Evolutionary conservation across 305 asterid genomes (phyloP), one percentile per base, ranked within the genome.

Genomic region (Rubia peregrina): DNA sequence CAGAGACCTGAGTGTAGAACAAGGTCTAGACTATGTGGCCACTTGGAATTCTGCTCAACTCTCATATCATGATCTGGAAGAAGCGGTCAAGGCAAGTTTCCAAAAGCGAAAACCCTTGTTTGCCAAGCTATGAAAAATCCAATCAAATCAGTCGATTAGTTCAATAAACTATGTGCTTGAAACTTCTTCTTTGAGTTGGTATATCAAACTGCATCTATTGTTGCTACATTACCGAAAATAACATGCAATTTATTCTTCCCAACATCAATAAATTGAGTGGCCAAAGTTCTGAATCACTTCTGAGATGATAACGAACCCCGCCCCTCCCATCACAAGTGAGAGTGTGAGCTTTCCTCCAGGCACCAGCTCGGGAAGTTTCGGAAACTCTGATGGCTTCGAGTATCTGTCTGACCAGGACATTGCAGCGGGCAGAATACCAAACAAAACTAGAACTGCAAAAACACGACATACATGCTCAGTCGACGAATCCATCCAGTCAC

Each of bases 321-420:
- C 85, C 44, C 88, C 90, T 77, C 93, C 96, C 22, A 86, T 80
- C 43, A 93, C 89, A 6, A 89, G 86, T 22, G 88, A 87, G 74
- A 91, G 93, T 40, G 96, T 80, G 63, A 89, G 68, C 78, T 81
- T 93, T 69, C 98, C 98, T 71, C 96, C 96, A 3, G 95, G 96
- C 33, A 93, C 96, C 63, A 90, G 69, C 56, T 7, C 55, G n/a
- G 87, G 90, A 43, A 76, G 61, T 60, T 78, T 81, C 13, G 73
- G 73, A 67, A 83, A 76, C n/a, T 80, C 68, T 0, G 83, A 67
- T 10, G 85, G 68, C 44, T 48, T 66, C 4, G 84, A 84, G 49
- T 91, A 89, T 76, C 96, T 81, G 69, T 89, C 96, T 5, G 88
- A 82, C 98, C 97, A 90, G 2, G 92, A 85, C 98, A 93, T 93